phyloP scores from a whole-genome alignment of 2,329 filamentous ascomycete species.

The Metarhizium brunneum region DNA sequence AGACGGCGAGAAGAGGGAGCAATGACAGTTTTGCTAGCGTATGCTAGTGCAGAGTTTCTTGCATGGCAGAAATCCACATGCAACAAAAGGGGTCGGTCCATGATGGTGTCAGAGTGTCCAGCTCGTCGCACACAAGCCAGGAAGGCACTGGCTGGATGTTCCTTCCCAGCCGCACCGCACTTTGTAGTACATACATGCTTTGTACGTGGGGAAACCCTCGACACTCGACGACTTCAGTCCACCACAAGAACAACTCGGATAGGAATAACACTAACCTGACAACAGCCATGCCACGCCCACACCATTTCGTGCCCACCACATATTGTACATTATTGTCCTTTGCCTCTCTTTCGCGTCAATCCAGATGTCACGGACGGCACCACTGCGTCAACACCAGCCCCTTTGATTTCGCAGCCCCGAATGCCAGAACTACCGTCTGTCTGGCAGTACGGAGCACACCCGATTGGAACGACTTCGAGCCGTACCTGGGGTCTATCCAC shows the following conservation, averaged over 20 bases:
- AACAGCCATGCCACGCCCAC: not conserved
- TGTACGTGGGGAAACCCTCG: not conserved
- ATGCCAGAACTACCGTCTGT: not conserved
- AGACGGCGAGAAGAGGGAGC: not conserved
- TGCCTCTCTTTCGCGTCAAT: no score
- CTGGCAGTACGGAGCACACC: not conserved
- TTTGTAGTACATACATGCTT: not conserved
- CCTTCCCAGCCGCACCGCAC: not conserved
- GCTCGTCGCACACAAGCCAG: not conserved
- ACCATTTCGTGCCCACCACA: not conserved
- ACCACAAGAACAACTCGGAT: not conserved
- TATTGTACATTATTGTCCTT: no score
- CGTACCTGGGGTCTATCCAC: not conserved
- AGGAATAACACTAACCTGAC: no score
- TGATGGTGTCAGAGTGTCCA: not conserved
- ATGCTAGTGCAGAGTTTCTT: not conserved
- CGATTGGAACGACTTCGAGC: not conserved
- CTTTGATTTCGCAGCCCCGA: no score
- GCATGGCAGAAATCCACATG: not conserved
- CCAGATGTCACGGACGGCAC: no score
- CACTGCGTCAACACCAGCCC: no score
- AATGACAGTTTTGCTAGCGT: not conserved
- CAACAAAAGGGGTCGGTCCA: not conserved
- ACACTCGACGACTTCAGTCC: no score
- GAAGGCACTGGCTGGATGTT: not conserved